Evolutionary conservation across 371 early-diverging fungal species (phyloP), one percentile per base, ranked within the genome.

Genomic region (Mucor ambiguus): DNA sequence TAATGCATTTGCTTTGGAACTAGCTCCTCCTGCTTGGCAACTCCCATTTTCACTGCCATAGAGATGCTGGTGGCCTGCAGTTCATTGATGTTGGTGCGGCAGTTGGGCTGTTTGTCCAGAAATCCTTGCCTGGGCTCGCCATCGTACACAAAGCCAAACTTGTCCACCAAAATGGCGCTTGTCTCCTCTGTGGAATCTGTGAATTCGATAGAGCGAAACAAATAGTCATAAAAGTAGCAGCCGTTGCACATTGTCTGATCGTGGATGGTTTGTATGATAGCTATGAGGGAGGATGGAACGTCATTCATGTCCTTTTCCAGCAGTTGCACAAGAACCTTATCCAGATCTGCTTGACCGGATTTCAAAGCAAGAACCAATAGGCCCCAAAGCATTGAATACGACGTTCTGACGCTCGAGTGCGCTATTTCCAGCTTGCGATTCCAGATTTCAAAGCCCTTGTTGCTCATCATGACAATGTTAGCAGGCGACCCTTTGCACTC

Each of bases 171-270:
- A 28, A 33, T 37, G 2, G 58, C 11, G n/a, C 48, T 37, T 33
- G 58, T 43, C 3, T 11, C 22, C 9, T 43, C 55, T 52, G 35
- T 52, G 26, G 70, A 59, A 30, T 74, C 71, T 24, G 74, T 74
- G n/a, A 65, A 69, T 26, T 67, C 58, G 4, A 76, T 66, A 7
- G 37, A 20, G 10, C 41, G 71, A 54, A 76, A 77, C 67, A 80
- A 63, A 29, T 80, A 80, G 18, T 63, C 60, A 9, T 66, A 8
- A 70, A 78, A 80, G 69, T 78, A 80, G 61, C 81, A 80, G 10
- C 35, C 29, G 8, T 60, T 33, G 14, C 64, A 46, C 9, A 73
- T 28, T 55, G 71, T 68, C 3, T 28, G 60, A 30, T 81, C 79
- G 56, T 81, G 79, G 46, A 78, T 73, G 3, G 66, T 49, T 32